These are phyloP conservation scores for Kuraishia capsulata DNA, from an alignment of 805 yeast genomes.

Conservation along the genomic window DNA sequence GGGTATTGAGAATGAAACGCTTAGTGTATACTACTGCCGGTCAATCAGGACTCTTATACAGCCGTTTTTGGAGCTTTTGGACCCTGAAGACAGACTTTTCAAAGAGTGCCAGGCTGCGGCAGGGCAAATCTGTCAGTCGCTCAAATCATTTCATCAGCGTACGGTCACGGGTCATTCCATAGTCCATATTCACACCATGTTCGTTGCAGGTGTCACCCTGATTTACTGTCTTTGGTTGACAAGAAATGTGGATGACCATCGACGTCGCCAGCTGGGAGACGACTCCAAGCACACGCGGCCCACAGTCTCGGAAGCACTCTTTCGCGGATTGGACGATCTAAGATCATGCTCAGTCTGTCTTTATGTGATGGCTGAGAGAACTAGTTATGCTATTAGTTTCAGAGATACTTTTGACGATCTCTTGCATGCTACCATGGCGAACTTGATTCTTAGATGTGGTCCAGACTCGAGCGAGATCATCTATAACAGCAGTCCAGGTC, in stretches of 20 bases:
- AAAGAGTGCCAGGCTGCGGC: slow-evolving; percentile 66
- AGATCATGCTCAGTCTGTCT: slow-evolving; percentile 57
- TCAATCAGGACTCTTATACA: slow-evolving; percentile 53
- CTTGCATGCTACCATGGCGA: slow-evolving; percentile 56
- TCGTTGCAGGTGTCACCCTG: slow-evolving; percentile 61
- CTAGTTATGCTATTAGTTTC: slow-evolving; percentile 50
- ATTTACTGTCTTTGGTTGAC: slow-evolving; percentile 61
- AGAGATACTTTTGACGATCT: slow-evolving; percentile 62
- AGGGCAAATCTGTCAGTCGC: slow-evolving; percentile 58
- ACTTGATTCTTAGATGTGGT: slow-evolving; percentile 53
- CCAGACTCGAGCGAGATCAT: slow-evolving; percentile 51
- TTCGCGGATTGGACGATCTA: slow-evolving; percentile 51
- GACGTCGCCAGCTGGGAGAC: slow-evolving; percentile 46
- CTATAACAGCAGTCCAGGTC: slow-evolving; percentile 35
- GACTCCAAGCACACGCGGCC: slow-evolving; percentile 54
- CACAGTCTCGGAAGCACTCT: slow-evolving; percentile 39
- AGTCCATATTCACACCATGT: slow-evolving; percentile 57
- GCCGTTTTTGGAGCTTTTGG: slow-evolving; percentile 53
- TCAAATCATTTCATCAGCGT: slow-evolving; percentile 54
- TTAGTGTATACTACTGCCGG: slow-evolving; percentile 49
- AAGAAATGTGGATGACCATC: slow-evolving; percentile 49
- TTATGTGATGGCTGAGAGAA: slow-evolving; percentile 59
- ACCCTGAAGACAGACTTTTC: slow-evolving; percentile 51
- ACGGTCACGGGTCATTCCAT: slow-evolving; percentile 58
- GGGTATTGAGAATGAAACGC: slow-evolving; percentile 50